These are phyloP conservation scores for Telfairia occidentalis DNA, from an alignment of 331 rosid genomes.

Conservation along the genomic window DNA sequence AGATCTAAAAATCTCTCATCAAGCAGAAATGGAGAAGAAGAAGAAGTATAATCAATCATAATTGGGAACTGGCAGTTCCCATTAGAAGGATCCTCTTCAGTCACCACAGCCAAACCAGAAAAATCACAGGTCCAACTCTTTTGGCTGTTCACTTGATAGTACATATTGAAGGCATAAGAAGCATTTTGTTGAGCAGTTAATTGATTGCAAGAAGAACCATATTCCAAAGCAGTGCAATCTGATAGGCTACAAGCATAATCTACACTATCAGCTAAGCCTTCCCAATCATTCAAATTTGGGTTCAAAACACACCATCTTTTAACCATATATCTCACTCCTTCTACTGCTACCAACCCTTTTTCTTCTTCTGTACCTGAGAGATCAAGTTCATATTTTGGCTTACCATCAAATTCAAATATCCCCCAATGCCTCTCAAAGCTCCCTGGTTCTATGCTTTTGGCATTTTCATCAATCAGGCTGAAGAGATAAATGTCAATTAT, in stretches of 20 bases:
- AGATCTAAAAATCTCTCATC: constrained; percentile 14
- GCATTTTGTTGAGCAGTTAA: constrained; percentile 53
- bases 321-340: constrained; percentile 44
- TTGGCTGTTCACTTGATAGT: constrained; percentile 63
- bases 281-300: constrained; percentile 25
- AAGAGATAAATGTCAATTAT: constrained; percentile 49
- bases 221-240: constrained; percentile 81
- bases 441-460: constrained; percentile 64
- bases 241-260: constrained; percentile 77
- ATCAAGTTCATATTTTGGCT: constrained; percentile 66
- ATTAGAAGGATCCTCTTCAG: constrained; percentile 57
- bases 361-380: constrained; percentile 24
- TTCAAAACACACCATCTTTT: constrained; percentile 68
- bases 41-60: constrained; percentile 46
- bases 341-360: constrained; percentile 46
- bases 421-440: constrained; percentile 92
- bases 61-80: constrained; percentile 57
- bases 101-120: constrained; percentile 51
- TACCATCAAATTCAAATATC: constrained; percentile 67
- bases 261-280: constrained; percentile 33
- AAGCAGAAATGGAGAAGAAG: constrained; percentile 12
- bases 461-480: constrained; percentile 65
- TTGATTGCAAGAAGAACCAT: constrained; percentile 61
- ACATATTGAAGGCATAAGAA: constrained; percentile 94
- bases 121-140: constrained; percentile 57